A percentile compares a stretch with the other conserved stretches of the same genome.
Evolutionary conservation across 169 alveolate species (phyloP).

Genomic region (Plasmodium gallinaceum): DNA sequence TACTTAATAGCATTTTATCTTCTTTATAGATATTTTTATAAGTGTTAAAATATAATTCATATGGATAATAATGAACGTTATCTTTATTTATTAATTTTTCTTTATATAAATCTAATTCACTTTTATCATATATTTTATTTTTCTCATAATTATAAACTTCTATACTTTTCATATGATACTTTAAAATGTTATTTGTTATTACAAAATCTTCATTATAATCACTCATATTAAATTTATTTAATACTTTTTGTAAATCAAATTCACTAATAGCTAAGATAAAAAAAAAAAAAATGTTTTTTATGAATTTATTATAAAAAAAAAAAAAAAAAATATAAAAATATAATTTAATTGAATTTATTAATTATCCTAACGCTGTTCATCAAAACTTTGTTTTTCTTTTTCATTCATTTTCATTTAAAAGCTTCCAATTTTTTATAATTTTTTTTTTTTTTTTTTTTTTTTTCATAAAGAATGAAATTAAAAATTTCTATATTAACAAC

Average conservation of each 20-base stretch:
- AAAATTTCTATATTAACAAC: not conserved
- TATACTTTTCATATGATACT: constrained; percentile 63
- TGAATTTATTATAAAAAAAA: too few species aligned
- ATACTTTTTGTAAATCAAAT: constrained; percentile 20
- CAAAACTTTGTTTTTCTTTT: constrained; percentile 18
- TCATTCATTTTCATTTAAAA: constrained; percentile 22
- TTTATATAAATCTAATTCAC: constrained; percentile 58
- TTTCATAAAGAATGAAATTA: not conserved
- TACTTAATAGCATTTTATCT: constrained; percentile 57
- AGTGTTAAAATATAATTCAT: constrained; percentile 71
- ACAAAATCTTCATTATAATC: constrained; percentile 70
- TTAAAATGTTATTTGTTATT: constrained; percentile 65
- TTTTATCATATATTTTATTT: constrained; percentile 66
- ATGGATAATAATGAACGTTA: constrained; percentile 67
- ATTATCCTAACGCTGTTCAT: constrained; percentile 19
- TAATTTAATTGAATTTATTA: not conserved
- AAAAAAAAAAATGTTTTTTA: not conserved
- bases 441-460: constrained; percentile 1
- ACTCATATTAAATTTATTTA: constrained; percentile 61
- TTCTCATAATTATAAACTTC: constrained; percentile 62
- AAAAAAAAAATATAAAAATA: constrained; percentile 5
- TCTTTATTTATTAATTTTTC: constrained; percentile 45
- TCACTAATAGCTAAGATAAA: constrained; percentile 2
- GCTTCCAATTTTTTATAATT: not conserved
- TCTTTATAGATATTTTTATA: constrained; percentile 72